A percentile compares a stretch with the other conserved stretches of the same genome.
Evolutionary conservation across 345 rosid genomes (phyloP).

Genomic region (Hypericum perforatum): DNA sequence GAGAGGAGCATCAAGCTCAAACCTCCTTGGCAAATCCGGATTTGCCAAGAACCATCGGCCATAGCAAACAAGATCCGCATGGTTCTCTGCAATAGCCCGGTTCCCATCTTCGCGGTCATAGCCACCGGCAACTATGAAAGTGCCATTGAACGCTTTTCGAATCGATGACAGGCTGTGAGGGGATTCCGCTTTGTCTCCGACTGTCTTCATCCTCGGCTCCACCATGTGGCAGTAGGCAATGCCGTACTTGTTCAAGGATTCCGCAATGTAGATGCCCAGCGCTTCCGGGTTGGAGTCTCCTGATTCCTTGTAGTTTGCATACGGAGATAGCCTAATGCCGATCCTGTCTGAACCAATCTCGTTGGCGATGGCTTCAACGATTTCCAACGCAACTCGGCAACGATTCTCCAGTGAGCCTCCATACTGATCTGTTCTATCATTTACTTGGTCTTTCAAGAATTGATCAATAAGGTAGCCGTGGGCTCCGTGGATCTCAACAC

Average conservation of each 20-base stretch:
- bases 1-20: constrained; percentile 42
- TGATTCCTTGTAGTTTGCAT: constrained; percentile 36
- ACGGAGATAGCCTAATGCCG: constrained; percentile 65
- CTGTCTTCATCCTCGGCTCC: constrained; percentile 46
- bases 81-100: constrained; percentile 31
- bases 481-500: constrained; percentile 79
- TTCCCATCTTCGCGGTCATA: constrained; percentile 42
- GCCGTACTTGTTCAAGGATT: constrained; percentile 42
- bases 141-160: constrained; percentile 60
- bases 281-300: constrained; percentile 57
- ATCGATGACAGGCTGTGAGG: constrained; percentile 37
- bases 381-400: constrained; percentile 51
- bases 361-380: constrained; percentile 47
- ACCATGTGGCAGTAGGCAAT: constrained; percentile 64
- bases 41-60: constrained; percentile 57
- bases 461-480: constrained; percentile 60
- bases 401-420: constrained; percentile 66
- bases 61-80: constrained; percentile 48
- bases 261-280: constrained; percentile 49
- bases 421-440: constrained; percentile 59
- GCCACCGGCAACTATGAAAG: constrained; percentile 57
- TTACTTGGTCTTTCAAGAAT: constrained; percentile 60
- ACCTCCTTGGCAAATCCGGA: constrained; percentile 66
- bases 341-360: constrained; percentile 71
- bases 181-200: constrained; percentile 17